These are phyloP conservation scores for Chaetomium tenue DNA, from an alignment of 495 filamentous ascomycete species.

Conservation along the genomic window DNA sequence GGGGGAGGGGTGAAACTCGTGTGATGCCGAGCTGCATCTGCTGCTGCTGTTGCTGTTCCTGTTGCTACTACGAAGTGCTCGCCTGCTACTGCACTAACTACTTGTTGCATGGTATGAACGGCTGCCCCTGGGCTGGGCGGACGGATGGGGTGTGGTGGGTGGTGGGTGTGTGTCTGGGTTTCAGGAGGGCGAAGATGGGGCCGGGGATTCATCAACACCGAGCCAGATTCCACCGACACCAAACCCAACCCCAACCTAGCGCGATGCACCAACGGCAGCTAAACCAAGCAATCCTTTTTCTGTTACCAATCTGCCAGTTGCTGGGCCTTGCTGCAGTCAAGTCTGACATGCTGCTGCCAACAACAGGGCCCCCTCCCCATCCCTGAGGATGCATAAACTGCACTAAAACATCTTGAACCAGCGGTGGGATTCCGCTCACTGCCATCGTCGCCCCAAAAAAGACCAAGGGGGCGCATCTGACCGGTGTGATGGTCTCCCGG, in stretches of 20 bases:
- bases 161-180: neutral
- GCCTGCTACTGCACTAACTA: neutral
- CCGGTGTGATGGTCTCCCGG: neutral
- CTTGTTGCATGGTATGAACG: no score
- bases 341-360: no score
- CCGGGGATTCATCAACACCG: no score
- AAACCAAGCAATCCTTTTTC: no score
- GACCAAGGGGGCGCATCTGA: no score
- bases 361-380: neutral
- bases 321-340: no score
- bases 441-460: neutral
- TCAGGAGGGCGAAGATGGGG: neutral
- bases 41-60: neutral
- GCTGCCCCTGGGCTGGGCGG: no score
- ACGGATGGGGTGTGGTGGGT: no score
- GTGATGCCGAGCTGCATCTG: constrained; percentile 2
- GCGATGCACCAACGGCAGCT: no score
- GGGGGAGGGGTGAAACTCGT: constrained; percentile 5
- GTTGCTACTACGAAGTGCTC: neutral
- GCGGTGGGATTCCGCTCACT: neutral
- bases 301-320: no score
- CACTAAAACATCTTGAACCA: neutral
- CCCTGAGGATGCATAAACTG: neutral
- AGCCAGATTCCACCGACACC: no score
- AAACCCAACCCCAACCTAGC: no score